Percentiles rank a stretch among this genome's conserved stretches.
phyloP scores from a whole-genome alignment of 1,139 yeast species.

The Nadsonia starkeyi-henricii region DNA sequence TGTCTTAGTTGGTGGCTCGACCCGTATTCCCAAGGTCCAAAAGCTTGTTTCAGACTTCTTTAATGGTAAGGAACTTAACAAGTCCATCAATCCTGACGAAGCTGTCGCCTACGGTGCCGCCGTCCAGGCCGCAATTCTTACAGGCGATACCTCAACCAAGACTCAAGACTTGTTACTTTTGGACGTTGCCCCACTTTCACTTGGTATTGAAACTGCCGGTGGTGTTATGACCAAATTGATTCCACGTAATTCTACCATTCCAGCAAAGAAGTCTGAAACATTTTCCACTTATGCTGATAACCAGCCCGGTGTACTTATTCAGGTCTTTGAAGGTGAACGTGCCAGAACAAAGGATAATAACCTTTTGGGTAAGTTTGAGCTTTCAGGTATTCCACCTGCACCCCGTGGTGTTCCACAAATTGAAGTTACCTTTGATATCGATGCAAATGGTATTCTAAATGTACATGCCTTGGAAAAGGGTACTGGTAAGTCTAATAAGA shows the following conservation, averaged over 20 bases:
- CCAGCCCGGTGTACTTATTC: constrained; percentile 88
- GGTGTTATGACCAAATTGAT: constrained; percentile 88
- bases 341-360: constrained; percentile 87
- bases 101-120: constrained; percentile 99
- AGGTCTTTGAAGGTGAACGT: constrained; percentile 92
- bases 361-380: constrained; percentile 84
- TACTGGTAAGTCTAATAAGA: constrained; percentile 67
- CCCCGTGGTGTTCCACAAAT: constrained; percentile 95
- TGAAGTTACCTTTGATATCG: constrained; percentile 84
- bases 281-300: constrained; percentile 88
- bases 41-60: constrained; percentile 94
- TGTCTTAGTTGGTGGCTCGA: constrained; percentile 98
- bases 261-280: constrained; percentile 83
- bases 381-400: constrained; percentile 87
- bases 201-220: constrained; percentile 92
- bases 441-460: constrained; percentile 86
- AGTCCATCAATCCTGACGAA: constrained; percentile 97
- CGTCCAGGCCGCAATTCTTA: constrained; percentile 75
- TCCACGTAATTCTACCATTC: constrained; percentile 84
- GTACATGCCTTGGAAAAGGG: constrained; percentile 91
- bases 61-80: constrained; percentile 93
- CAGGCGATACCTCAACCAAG: constrained; percentile 75
- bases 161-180: constrained; percentile 71
- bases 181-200: constrained; percentile 79
- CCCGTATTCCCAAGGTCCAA: constrained; percentile 97